phyloP scores from a whole-genome alignment of 495 filamentous ascomycete genomes.

The Aspergillus ostianus region DNA sequence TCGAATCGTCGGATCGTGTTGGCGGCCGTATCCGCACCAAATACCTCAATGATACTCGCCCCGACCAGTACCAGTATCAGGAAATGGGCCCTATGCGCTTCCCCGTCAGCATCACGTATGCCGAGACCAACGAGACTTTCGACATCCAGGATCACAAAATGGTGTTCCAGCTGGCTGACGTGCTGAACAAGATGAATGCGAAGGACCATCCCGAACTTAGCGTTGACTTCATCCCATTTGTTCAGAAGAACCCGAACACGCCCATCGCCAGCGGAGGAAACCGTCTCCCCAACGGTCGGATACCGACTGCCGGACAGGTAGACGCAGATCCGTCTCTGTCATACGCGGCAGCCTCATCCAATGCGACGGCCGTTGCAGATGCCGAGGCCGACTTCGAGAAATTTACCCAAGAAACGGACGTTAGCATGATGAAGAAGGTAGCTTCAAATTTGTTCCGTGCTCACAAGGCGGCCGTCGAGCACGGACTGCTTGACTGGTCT shows the following conservation, averaged over 20 bases:
- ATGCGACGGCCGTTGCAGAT: constrained; percentile 33
- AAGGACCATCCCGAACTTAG: constrained; percentile 43
- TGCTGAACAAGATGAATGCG: constrained; percentile 57
- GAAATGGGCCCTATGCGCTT: constrained; percentile 78
- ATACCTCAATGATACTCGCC: constrained; percentile 53
- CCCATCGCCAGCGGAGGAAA: constrained; percentile 51
- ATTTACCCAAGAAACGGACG: constrained; percentile 24
- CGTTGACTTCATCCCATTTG: constrained; percentile 66
- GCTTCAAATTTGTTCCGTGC: constrained; percentile 63
- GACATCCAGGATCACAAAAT: constrained; percentile 58
- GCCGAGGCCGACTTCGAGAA: constrained; percentile 34
- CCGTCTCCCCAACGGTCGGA: constrained; percentile 49
- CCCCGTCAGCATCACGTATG: constrained; percentile 47
- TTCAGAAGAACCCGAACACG: constrained; percentile 53
- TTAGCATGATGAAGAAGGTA: constrained; percentile 38
- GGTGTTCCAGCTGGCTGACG: constrained; percentile 60
- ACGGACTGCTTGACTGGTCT: constrained; percentile 51
- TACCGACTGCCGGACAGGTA: constrained; percentile 37
- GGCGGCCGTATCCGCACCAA: constrained; percentile 61
- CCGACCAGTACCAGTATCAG: constrained; percentile 68
- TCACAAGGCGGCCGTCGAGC: constrained; percentile 47
- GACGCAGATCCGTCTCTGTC: constrained; percentile 30
- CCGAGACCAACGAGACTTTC: constrained; percentile 52
- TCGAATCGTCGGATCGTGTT: constrained; percentile 49
- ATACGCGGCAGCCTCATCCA: constrained; percentile 28